phyloP scores from a whole-genome alignment of 2,329 filamentous ascomycete genomes.

The Nakataea oryzae region DNA sequence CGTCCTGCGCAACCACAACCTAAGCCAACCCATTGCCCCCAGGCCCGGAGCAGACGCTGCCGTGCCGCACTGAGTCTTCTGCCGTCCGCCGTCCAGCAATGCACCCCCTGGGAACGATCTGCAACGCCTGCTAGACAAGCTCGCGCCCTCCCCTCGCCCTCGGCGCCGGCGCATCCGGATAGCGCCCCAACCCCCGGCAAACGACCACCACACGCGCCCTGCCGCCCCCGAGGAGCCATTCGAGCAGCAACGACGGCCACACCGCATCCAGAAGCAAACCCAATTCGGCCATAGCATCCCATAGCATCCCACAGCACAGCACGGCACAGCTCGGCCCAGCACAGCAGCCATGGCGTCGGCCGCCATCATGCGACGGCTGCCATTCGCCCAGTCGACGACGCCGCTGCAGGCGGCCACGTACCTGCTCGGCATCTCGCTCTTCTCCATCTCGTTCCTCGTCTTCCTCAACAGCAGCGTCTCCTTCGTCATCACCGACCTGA shows the following conservation, averaged over 20 bases:
- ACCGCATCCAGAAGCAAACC: neutral
- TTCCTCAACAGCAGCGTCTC: constrained; percentile 79
- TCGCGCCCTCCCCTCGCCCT: neutral
- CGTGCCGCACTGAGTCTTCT: neutral
- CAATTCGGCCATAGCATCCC: too few relatives aligned
- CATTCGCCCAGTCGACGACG: constrained; percentile 51
- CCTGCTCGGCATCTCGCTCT: constrained; percentile 71
- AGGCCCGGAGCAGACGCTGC: neutral
- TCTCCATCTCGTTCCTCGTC: constrained; percentile 82
- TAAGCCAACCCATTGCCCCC: neutral
- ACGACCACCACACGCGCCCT: neutral
- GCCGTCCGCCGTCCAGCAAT: too few relatives aligned
- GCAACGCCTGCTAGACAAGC: neutral
- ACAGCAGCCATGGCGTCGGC: neutral
- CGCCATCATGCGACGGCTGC: constrained; percentile 35
- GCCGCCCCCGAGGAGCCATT: neutral
- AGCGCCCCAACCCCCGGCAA: neutral
- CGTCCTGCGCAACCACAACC: neutral
- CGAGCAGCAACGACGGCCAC: neutral
- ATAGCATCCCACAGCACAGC: too few relatives aligned
- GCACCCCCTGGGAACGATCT: neutral
- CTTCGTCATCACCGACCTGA: constrained; percentile 75
- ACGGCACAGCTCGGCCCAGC: too few relatives aligned
- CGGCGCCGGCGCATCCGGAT: neutral
- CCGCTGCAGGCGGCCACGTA: constrained; percentile 59